Percentiles rank a stretch among this genome's conserved stretches.
Conservation (phyloP, 768 basidiomycete species). For the Boletellus ananas region DNA sequence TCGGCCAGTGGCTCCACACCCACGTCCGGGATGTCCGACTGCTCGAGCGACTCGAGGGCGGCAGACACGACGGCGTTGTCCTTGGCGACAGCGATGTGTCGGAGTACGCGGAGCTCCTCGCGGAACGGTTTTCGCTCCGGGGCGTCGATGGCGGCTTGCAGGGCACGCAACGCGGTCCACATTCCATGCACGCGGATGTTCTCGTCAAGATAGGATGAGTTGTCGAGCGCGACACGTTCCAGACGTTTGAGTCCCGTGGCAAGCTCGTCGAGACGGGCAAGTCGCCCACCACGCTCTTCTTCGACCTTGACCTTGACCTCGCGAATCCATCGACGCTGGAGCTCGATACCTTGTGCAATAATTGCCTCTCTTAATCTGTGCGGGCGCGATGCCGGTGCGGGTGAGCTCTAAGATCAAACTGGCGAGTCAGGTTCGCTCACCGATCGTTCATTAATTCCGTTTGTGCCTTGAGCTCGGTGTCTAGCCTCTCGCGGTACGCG, state of each 20-base stretch:
- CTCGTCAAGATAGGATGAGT: conserved; percentile 86
- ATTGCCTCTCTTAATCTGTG: conserved; percentile 88
- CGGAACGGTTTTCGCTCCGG: conserved; percentile 80
- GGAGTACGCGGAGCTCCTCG: conserved; percentile 80
- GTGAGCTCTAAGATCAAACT: neutral
- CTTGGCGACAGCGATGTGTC: conserved; percentile 64
- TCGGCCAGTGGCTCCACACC: conserved; percentile 88
- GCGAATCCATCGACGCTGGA: conserved; percentile 94
- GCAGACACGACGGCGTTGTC: conserved; percentile 65
- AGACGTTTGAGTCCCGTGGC: conserved; percentile 86
- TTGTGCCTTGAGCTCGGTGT: conserved; percentile 80
- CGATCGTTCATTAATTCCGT: conserved; percentile 93
- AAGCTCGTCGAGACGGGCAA: conserved; percentile 92
- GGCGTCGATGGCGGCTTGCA: conserved; percentile 62
- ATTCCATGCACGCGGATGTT: conserved; percentile 89
- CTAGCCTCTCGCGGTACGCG: conserved; percentile 82
- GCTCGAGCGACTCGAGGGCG: conserved; percentile 67
- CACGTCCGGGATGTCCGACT: conserved; percentile 69
- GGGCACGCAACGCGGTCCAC: conserved; percentile 88
- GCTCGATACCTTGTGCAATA: conserved; percentile 93
- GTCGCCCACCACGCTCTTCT: conserved; percentile 91
- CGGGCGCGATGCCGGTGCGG: too few relatives aligned
- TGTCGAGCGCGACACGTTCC: conserved; percentile 87
- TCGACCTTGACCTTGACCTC: conserved; percentile 96
- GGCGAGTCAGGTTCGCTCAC: conserved; percentile 39